A percentile compares a stretch with the other conserved stretches of the same genome.
Evolutionary conservation across 192 early-diverging fungal species (phyloP).

Genomic region (Backusella westeae): DNA sequence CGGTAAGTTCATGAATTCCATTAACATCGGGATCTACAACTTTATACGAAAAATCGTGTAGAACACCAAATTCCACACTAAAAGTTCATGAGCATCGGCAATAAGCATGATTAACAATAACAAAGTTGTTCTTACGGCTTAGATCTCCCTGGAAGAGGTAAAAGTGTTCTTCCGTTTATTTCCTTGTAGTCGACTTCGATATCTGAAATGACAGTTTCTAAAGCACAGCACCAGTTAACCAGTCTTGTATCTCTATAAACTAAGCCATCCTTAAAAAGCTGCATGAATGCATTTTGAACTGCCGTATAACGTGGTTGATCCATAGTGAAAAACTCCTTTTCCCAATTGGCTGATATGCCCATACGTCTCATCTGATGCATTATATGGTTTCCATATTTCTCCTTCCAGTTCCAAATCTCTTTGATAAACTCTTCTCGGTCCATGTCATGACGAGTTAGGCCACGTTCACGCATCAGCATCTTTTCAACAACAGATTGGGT

Average conservation of each 20-base stretch:
- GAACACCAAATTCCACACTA: slow-evolving; percentile 94
- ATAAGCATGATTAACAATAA: neutral
- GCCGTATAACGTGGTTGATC: slow-evolving; percentile 69
- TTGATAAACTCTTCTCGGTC: slow-evolving; percentile 83
- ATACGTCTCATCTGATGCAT: slow-evolving; percentile 78
- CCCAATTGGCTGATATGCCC: slow-evolving; percentile 90
- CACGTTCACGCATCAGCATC: slow-evolving; percentile 70
- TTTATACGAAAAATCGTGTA: slow-evolving; percentile 87
- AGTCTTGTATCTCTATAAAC: slow-evolving; percentile 90
- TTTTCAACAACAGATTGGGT: slow-evolving; percentile 96
- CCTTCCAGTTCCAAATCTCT: slow-evolving; percentile 88
- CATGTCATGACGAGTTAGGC: slow-evolving; percentile 73
- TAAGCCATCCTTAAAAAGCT: slow-evolving; percentile 82
- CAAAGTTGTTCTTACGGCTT: slow-evolving; percentile 46
- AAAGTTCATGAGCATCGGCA: neutral
- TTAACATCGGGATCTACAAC: slow-evolving; percentile 60
- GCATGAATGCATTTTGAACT: slow-evolving; percentile 90
- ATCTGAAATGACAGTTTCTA: slow-evolving; percentile 95
- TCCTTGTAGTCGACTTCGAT: slow-evolving; percentile 92
- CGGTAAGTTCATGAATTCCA: slow-evolving; percentile 66
- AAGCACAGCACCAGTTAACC: slow-evolving; percentile 94
- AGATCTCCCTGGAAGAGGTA: slow-evolving; percentile 76
- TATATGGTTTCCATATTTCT: slow-evolving; percentile 74
- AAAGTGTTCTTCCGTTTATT: slow-evolving; percentile 64
- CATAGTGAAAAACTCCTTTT: slow-evolving; percentile 86